Conservation (phyloP, 176 grass and related monocot species). For the Rhynchospora tenuis region DNA sequence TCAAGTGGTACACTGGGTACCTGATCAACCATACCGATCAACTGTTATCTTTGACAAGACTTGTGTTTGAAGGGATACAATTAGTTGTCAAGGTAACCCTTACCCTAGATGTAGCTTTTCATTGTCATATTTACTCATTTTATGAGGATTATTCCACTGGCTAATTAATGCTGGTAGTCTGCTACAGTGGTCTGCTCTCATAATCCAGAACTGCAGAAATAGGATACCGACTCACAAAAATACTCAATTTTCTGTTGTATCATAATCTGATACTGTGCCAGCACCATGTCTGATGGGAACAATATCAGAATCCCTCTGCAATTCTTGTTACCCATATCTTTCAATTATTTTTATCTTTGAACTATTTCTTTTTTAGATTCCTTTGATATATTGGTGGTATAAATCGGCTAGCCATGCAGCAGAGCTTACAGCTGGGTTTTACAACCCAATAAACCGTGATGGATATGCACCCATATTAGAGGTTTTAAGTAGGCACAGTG, state of each 20-base stretch:
- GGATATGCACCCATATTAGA: slow-evolving; percentile 71
- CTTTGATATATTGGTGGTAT: slow-evolving; percentile 81
- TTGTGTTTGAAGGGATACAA: slow-evolving; percentile 81
- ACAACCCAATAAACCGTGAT: slow-evolving; percentile 82
- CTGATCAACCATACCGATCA: slow-evolving; percentile 77
- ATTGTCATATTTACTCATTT: slow-evolving; percentile 8
- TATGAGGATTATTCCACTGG: not conserved
- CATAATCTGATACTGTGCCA: not conserved
- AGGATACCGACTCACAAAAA: not conserved
- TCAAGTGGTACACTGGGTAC: slow-evolving; percentile 81
- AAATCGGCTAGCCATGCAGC: slow-evolving; percentile 76
- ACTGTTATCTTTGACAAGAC: slow-evolving; percentile 68
- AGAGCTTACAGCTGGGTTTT: slow-evolving; percentile 88
- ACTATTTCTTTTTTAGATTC: slow-evolving; percentile 52
- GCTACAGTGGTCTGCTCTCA: not conserved
- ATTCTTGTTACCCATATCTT: not conserved
- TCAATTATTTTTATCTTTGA: not conserved
- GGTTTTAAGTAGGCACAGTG: slow-evolving; percentile 72
- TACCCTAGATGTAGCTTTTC: slow-evolving; percentile 4
- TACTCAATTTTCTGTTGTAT: not conserved
- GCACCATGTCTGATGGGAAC: not conserved
- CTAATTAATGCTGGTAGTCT: not conserved
- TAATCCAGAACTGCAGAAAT: not conserved
- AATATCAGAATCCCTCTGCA: not conserved
- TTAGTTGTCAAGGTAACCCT: slow-evolving; percentile 66